Conservation (phyloP, 2,329 filamentous ascomycete species). For the Fusarium scirpi region DNA sequence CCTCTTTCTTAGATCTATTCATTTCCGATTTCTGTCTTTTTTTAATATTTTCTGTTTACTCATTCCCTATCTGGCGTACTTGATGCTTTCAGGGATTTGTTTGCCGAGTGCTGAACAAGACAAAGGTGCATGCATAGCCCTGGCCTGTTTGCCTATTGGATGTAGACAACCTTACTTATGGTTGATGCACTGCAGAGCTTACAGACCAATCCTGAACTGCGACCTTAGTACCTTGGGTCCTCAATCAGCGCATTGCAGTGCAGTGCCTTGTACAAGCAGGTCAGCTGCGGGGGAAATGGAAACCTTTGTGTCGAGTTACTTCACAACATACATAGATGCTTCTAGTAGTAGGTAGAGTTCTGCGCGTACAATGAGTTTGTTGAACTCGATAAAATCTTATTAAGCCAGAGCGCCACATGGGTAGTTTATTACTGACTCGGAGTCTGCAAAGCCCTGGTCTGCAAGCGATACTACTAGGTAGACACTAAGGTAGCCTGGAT, state of each 20-base stretch:
- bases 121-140: not conserved
- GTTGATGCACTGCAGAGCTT: not conserved
- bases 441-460: constrained; percentile 1
- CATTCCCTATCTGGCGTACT: not conserved
- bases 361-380: not conserved
- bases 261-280: constrained; percentile 10
- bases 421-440: constrained; percentile 20
- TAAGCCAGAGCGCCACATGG: not conserved
- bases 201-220: not conserved
- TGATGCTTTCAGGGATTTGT: constrained; percentile 1
- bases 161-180: not conserved
- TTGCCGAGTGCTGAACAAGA: constrained; percentile 3
- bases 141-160: not conserved
- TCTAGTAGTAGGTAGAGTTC: not conserved
- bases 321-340: not conserved
- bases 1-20: not conserved
- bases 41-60: not conserved
- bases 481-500: not conserved
- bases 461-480: not conserved
- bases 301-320: not conserved
- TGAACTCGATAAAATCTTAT: not conserved
- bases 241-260: not conserved
- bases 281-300: not conserved
- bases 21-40: not conserved
- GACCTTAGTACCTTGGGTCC: not conserved